phyloP scores from a whole-genome alignment of 768 basidiomycete species.

The Auriculariales sp. region DNA sequence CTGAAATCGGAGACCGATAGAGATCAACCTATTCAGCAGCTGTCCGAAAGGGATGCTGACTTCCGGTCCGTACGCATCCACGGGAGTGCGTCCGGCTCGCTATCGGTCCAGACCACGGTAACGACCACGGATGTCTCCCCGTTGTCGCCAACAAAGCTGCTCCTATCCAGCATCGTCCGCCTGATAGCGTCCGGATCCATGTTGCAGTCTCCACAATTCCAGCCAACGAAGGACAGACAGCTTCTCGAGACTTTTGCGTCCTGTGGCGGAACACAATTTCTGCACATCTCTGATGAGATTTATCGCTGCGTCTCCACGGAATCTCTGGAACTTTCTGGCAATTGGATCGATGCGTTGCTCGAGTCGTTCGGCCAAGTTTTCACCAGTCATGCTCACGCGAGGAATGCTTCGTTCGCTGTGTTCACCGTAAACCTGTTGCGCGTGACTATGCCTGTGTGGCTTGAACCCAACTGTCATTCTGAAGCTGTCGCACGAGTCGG shows the following conservation, averaged over 20 bases:
- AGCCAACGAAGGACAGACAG: slow-evolving; percentile 47
- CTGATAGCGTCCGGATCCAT: slow-evolving; percentile 51
- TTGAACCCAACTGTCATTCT: slow-evolving; percentile 14
- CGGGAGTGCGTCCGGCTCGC: background rate
- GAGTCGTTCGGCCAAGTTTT: slow-evolving; percentile 39
- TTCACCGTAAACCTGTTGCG: slow-evolving; percentile 47
- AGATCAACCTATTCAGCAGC: too few species aligned
- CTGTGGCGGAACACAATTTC: slow-evolving; percentile 39
- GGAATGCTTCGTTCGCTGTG: slow-evolving; percentile 37
- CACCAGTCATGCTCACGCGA: slow-evolving; percentile 35
- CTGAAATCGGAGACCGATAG: too few species aligned
- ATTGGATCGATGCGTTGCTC: slow-evolving; percentile 39
- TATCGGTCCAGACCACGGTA: background rate
- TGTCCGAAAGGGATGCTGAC: background rate
- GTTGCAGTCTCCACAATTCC: slow-evolving; percentile 41
- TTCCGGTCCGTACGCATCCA: background rate
- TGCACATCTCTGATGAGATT: slow-evolving; percentile 41
- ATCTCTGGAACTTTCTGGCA: slow-evolving; percentile 34
- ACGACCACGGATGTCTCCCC: background rate
- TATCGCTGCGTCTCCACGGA: slow-evolving; percentile 40
- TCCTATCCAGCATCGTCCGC: background rate
- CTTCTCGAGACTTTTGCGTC: slow-evolving; percentile 37
- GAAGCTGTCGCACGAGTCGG: slow-evolving; percentile 31
- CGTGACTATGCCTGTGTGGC: slow-evolving; percentile 51
- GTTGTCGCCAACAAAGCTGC: background rate